Percentiles rank a stretch among this genome's conserved stretches.
Evolutionary conservation across 1,139 yeast species (phyloP).

Genomic region (Blastobotrys capitulatus): DNA sequence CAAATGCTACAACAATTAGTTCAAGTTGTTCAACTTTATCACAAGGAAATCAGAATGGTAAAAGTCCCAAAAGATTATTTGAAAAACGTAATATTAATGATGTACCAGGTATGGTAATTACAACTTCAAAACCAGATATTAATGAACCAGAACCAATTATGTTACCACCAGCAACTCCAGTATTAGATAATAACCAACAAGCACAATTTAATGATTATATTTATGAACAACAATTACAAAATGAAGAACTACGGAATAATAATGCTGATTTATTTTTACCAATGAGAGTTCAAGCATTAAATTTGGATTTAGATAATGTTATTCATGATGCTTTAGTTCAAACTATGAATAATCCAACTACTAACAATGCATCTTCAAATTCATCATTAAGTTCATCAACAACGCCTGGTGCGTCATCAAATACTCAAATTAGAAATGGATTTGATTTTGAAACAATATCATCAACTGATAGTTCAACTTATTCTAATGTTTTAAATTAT

Average conservation of each 20-base stretch:
- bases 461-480: constrained; percentile 5
- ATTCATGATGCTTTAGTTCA: constrained; percentile 13
- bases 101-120: constrained; percentile 7
- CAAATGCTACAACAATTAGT: constrained; percentile 8
- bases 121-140: background rate
- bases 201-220: constrained; percentile 2
- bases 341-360: constrained; percentile 2
- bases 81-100: constrained; percentile 4
- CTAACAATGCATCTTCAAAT: background rate
- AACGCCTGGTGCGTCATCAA: background rate
- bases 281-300: constrained; percentile 15
- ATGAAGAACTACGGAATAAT: background rate
- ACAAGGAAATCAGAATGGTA: background rate
- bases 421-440: background rate
- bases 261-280: constrained; percentile 14
- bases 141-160: constrained; percentile 4
- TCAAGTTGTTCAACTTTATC: background rate
- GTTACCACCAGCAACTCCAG: constrained; percentile 5
- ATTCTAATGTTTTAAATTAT: background rate
- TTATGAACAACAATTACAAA: constrained; percentile 6
- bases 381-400: background rate
- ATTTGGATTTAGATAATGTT: constrained; percentile 16
- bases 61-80: constrained; percentile 12
- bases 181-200: background rate
- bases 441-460: background rate